Percentiles rank a stretch among this genome's conserved stretches.
These are phyloP conservation scores for Luvunga scandens DNA, from an alignment of 345 rosid genomes.

Conservation along the genomic window DNA sequence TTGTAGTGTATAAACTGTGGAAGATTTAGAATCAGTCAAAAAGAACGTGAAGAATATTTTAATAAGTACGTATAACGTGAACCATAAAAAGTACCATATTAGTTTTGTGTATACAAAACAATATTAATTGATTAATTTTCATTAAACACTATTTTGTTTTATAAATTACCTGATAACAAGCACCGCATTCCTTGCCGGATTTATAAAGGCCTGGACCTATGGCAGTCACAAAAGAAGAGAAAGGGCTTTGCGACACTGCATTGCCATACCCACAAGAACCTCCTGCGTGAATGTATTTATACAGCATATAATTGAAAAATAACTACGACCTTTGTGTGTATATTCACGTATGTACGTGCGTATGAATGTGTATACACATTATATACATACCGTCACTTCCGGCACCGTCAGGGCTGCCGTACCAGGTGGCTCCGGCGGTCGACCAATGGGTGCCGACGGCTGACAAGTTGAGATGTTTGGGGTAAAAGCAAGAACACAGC, in stretches of 20 bases:
- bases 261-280: conserved; percentile 54
- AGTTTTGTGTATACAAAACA: too few relatives aligned
- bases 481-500: conserved; percentile 19
- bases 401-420: conserved; percentile 49
- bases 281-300: conserved; percentile 28
- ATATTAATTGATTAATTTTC: too few relatives aligned
- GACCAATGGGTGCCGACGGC: conserved; percentile 28
- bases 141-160: not conserved
- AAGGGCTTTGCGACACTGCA: conserved; percentile 37
- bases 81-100: too few relatives aligned
- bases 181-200: conserved; percentile 56
- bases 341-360: not conserved
- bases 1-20: not conserved
- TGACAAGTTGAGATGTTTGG: conserved; percentile 29
- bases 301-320: not conserved
- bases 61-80: not conserved
- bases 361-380: not conserved
- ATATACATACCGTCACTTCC: conserved; percentile 38
- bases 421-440: conserved; percentile 54
- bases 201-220: conserved; percentile 44
- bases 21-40: not conserved
- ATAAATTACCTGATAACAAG: conserved; percentile 42
- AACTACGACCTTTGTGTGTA: not conserved
- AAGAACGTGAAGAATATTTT: not conserved
- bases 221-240: conserved; percentile 43